phyloP scores from a whole-genome alignment of 106 monocot species.

The Hemerocallis citrina region DNA sequence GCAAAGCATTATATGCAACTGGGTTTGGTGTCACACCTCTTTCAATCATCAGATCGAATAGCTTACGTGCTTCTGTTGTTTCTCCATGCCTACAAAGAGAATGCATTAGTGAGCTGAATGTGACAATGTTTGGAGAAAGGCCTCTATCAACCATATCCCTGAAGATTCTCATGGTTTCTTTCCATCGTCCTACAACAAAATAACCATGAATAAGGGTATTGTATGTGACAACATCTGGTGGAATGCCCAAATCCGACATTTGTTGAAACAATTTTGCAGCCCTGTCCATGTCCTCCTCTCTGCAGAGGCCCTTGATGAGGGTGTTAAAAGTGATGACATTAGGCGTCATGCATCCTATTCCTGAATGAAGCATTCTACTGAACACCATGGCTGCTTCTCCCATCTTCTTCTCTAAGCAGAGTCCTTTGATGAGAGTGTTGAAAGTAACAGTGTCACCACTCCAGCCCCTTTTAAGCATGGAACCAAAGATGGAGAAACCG shows the following conservation, averaged over 20 bases:
- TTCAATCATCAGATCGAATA: background rate
- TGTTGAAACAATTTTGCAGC: conserved; percentile 21
- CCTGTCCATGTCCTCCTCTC: background rate
- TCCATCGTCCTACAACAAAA: background rate
- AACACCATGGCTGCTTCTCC: conserved; percentile 14
- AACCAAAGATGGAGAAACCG: conserved; percentile 10
- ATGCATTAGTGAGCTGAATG: conserved; percentile 1
- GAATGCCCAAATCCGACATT: conserved; percentile 21
- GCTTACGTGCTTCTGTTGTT: conserved; percentile 4
- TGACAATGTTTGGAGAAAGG: background rate
- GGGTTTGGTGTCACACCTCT: background rate
- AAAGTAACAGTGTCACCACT: conserved; percentile 19
- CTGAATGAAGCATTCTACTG: conserved; percentile 11
- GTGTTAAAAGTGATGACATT: conserved; percentile 22
- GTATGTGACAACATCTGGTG: conserved; percentile 22
- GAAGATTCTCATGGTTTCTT: conserved; percentile 14
- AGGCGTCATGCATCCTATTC: conserved; percentile 4
- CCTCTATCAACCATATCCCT: conserved; percentile 18
- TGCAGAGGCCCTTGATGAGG: conserved; percentile 25
- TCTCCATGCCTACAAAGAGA: conserved; percentile 10
- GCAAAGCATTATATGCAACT: background rate
- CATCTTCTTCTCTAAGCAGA: conserved; percentile 17
- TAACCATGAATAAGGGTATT: conserved; percentile 23
- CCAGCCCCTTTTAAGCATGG: conserved; percentile 17
- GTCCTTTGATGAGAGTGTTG: conserved; percentile 28